phyloP scores from a whole-genome alignment of 23 red algal genomes.

The Gracilaria caudata region DNA sequence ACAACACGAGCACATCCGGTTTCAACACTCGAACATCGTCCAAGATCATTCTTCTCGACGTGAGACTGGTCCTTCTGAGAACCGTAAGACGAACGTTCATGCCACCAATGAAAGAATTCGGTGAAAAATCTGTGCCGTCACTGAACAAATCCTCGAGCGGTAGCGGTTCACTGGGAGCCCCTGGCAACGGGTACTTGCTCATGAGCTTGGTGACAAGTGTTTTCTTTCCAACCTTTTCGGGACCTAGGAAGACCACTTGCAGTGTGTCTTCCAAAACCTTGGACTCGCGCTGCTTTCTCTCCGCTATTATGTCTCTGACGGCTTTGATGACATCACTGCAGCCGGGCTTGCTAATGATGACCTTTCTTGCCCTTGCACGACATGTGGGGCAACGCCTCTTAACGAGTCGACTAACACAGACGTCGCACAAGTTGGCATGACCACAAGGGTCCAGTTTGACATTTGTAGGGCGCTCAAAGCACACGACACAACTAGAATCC shows the following conservation, averaged over 20 bases:
- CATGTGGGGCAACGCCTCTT: conserved; percentile 85
- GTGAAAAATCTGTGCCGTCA: conserved; percentile 76
- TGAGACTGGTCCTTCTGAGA: conserved; percentile 57
- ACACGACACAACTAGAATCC: conserved; percentile 72
- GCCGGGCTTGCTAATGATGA: conserved; percentile 39
- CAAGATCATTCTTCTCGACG: conserved; percentile 73
- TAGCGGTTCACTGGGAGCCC: conserved; percentile 5
- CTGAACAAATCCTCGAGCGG: conserved; percentile 49
- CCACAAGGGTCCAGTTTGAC: conserved; percentile 70
- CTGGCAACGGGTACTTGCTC: conserved; percentile 40
- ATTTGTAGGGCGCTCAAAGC: conserved; percentile 70
- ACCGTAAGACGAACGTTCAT: conserved; percentile 68
- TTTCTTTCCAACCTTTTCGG: conserved; percentile 74
- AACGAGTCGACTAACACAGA: conserved; percentile 74
- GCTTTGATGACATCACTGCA: conserved; percentile 44
- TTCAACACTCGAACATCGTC: conserved; percentile 82
- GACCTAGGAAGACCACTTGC: conserved; percentile 80
- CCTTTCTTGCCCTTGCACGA: conserved; percentile 69
- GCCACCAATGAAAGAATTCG: conserved; percentile 64
- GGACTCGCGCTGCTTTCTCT: conserved; percentile 67
- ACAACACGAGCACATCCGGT: conserved; percentile 76
- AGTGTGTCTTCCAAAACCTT: conserved; percentile 70
- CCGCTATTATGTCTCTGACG: conserved; percentile 66
- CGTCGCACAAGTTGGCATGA: conserved; percentile 76
- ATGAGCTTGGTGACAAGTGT: conserved; percentile 70